Conservation (phyloP, 129 eudicot species). For the Ambrosia trifida region DNA sequence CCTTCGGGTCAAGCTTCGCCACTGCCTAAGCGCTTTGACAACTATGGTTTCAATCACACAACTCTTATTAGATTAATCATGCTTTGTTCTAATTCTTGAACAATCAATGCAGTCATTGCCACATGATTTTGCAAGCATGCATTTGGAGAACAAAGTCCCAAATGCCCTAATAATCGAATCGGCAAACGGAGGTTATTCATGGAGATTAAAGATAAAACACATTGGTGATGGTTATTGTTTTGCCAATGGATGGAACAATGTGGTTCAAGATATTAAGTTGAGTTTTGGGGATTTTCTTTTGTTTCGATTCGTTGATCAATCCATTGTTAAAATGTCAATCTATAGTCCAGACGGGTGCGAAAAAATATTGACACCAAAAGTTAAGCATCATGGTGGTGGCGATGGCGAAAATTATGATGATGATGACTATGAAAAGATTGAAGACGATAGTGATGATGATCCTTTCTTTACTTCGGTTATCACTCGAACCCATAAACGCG, state of each 20-base stretch:
- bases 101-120: constrained; percentile 26
- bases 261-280: constrained; percentile 19
- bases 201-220: constrained; percentile 13
- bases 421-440: neutral
- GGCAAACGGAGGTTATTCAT: constrained; percentile 19
- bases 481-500: neutral
- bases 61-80: too few species aligned
- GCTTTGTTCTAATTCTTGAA: too few species aligned
- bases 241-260: constrained; percentile 16
- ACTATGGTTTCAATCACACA: too few species aligned
- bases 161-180: neutral
- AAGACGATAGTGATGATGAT: constrained; percentile 15
- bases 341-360: constrained; percentile 24
- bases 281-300: constrained; percentile 30
- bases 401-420: neutral
- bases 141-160: constrained; percentile 17
- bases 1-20: too few species aligned
- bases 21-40: too few species aligned
- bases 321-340: neutral
- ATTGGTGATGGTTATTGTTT: neutral
- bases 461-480: constrained; percentile 19
- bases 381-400: too few species aligned
- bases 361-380: neutral
- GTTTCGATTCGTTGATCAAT: constrained; percentile 11
- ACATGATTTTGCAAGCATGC: neutral